Evolutionary conservation across 2,329 filamentous ascomycete species (phyloP).

Genomic region (Beauveria asiatica): DNA sequence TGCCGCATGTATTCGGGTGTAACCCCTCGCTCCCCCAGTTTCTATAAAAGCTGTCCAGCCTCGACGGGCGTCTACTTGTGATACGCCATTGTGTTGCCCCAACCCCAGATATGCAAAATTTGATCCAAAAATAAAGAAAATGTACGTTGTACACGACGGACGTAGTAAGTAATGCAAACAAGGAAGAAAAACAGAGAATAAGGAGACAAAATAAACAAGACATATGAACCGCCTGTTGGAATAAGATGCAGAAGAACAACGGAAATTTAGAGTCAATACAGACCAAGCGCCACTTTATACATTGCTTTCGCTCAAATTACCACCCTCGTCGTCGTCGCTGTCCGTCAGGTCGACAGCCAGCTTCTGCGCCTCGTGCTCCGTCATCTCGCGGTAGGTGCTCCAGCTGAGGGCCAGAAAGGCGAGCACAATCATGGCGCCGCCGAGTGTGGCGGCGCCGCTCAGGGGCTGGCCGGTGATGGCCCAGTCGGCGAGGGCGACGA

Average conservation of each 20-base stretch:
- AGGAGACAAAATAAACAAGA: background rate
- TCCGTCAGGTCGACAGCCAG: slow-evolving; percentile 35
- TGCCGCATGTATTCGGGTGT: background rate
- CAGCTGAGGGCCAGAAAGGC: slow-evolving; percentile 83
- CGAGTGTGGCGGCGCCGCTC: slow-evolving; percentile 64
- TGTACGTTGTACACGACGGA: background rate
- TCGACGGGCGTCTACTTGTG: slow-evolving; percentile 7
- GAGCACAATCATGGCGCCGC: slow-evolving; percentile 78
- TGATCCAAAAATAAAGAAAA: background rate
- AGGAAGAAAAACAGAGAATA: background rate
- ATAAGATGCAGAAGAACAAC: background rate
- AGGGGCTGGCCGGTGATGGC: slow-evolving; percentile 70
- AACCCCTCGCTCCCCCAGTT: background rate
- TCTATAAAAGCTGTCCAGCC: slow-evolving; percentile 1
- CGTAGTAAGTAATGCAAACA: background rate
- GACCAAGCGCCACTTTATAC: slow-evolving; percentile 11
- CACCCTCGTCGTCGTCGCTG: slow-evolving; percentile 38
- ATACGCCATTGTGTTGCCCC: background rate
- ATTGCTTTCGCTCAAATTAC: slow-evolving; percentile 27
- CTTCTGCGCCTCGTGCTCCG: slow-evolving; percentile 65
- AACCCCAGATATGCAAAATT: slow-evolving; percentile 5
- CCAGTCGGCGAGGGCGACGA: slow-evolving; percentile 90
- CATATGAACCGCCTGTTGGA: background rate
- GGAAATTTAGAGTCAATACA: background rate
- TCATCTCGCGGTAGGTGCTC: slow-evolving; percentile 91